Evolutionary conservation across 192 early-diverging fungal species (phyloP), one percentile per base, ranked within the genome.

Genomic region (Dissophora globulifera): DNA sequence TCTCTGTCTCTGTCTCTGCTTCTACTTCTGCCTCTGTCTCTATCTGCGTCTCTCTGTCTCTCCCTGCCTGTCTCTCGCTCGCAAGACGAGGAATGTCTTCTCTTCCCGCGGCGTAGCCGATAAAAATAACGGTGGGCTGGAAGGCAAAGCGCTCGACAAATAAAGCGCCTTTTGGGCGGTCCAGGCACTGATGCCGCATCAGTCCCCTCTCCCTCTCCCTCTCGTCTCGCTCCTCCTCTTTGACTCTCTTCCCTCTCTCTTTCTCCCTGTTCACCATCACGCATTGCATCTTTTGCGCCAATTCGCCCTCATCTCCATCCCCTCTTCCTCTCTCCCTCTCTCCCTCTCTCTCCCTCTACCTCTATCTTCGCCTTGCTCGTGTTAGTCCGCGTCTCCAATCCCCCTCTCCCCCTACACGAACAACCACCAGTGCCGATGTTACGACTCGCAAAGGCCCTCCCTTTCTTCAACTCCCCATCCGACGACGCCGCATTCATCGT

Each of bases 401-500:
- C 26, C 22, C 26, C 10, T 4, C 35, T 57, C n/a, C n/a, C n/a
- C n/a, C n/a, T n/a, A n/a, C n/a, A n/a, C n/a, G n/a, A n/a, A n/a
- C n/a, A n/a, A n/a, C 29, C 20, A 35, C 17, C 3, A 22, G 23
- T 23, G 11, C 45, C 26, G n/a, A 76, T 76, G 72, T 50, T 67
- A 23, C 72, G 72, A 48, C 63, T 76, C 43, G 23, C 62, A 57
- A 76, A 66, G 42, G 53, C 54, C 15, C n/a, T 75, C 17, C 62
- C 56, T 11, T 76, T 76, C 51, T 76, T 76, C 46, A 16, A 52
- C 16, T 12, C 53, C 15, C 47, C 56, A 15, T 10, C 51, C 11
- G 67, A 75, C 27, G 64, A 76, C 20, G 20, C 58, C 72, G n/a
- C 63, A 56, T 76, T 67, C 52, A 43, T 76, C 23, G 50, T 33